Evolutionary conservation across 768 basidiomycete genomes (phyloP).

Genomic region (Sutorius australiensis): DNA sequence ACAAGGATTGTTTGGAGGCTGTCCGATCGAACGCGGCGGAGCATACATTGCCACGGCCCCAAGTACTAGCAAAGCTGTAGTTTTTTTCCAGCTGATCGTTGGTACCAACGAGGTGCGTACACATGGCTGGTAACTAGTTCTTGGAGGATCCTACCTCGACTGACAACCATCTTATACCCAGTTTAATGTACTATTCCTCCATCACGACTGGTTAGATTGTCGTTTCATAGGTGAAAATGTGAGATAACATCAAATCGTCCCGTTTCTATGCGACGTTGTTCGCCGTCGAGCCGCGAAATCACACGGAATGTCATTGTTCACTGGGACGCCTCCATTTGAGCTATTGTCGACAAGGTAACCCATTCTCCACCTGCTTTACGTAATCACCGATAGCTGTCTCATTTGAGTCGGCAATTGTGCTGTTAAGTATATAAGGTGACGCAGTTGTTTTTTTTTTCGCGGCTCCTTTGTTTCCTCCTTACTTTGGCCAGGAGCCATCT

Average conservation of each 20-base stretch:
- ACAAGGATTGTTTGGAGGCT: constrained; percentile 48
- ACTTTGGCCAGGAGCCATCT: constrained; percentile 21
- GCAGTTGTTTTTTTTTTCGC: not conserved
- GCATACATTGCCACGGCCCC: constrained; percentile 5
- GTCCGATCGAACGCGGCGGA: constrained; percentile 27
- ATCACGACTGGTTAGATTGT: constrained; percentile 9
- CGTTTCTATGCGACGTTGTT: constrained; percentile 16
- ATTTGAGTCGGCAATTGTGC: not conserved
- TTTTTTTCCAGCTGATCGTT: not conserved
- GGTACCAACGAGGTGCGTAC: constrained; percentile 7
- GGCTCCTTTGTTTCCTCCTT: not conserved
- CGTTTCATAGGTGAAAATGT: constrained; percentile 1
- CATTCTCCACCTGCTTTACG: constrained; percentile 6
- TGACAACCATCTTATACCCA: constrained; percentile 6
- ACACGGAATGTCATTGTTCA: constrained; percentile 7
- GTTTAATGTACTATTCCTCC: not conserved
- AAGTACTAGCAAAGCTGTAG: constrained; percentile 17
- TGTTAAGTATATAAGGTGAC: constrained; percentile 12
- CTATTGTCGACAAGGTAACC: constrained; percentile 23
- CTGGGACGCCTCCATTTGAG: not conserved
- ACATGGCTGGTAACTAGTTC: not conserved
- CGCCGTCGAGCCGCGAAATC: not conserved
- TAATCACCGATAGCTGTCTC: constrained; percentile 2
- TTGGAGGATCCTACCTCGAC: not conserved
- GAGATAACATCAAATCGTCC: not conserved